Evolutionary conservation across 2,329 filamentous ascomycete species (phyloP), one percentile per base, ranked within the genome.

Genomic region (Hypoxylon sp.): DNA sequence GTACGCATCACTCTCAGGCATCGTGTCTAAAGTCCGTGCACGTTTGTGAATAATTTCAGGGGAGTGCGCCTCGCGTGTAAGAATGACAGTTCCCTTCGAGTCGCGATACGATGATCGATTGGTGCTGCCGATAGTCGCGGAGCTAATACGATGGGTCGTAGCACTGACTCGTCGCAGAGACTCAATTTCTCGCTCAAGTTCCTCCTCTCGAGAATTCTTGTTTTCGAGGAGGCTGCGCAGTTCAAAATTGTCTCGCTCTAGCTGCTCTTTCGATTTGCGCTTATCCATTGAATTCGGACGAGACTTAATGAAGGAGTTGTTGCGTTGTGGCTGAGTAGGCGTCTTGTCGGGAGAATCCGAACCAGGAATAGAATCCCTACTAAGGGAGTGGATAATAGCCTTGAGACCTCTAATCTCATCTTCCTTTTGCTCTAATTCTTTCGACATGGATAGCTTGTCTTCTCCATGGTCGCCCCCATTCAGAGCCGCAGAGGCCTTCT

Each of bases 401-500:
- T 98, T 99, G 68, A 99, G 85, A 48, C 95, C 95, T 65, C 94
- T 87, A 73, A 99, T 98, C 80, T 99, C 95, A 72, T 99, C 95
- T 73, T 99, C 94, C 75, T 96, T 95, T 74, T 97, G 91, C 75
- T 96, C 93, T 28, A 98, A 79, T 67, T 97, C 93, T 76, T 92
- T 92, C 44, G 86, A 85, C 48, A 82, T 77, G 22, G 82, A 79
- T 8, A 80, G 77, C 1, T 83, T 81, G 10, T 83, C 81, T 24
- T 73, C 70, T 30, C 70, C 72, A 43, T 72, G 72, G 4, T 70
- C 66, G 17, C 78, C 81, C 26, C 84, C 85, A 70, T 86, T 87
- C 59, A 87, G 74, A 3, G 83, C 83, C 11, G 86, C 85, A 1
- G 87, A 88, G 4, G 89, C 87, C 77, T 95, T 95, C 74, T 97